Percentiles rank a stretch among this genome's conserved stretches.
Evolutionary conservation across 2,329 filamentous ascomycete genomes (phyloP).

Genomic region (Chaetomiaceae sp.): DNA sequence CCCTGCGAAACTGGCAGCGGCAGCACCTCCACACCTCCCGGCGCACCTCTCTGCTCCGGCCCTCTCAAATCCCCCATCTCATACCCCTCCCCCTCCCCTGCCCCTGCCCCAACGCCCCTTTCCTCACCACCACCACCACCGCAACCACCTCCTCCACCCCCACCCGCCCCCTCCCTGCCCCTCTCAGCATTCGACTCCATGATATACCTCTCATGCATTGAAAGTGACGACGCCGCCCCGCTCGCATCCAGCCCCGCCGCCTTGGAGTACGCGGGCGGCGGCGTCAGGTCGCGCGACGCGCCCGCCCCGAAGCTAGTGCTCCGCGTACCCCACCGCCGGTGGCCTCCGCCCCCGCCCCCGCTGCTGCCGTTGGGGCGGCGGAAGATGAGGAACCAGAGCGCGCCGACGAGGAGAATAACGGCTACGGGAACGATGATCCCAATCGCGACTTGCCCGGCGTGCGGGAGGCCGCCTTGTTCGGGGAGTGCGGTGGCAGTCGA

Average conservation of each 20-base stretch:
- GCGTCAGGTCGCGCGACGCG: not conserved
- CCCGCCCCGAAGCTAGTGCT: not conserved
- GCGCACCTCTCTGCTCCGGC: not conserved
- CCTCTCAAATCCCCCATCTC: conserved; percentile 2
- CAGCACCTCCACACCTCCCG: not conserved
- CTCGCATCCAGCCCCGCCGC: not conserved
- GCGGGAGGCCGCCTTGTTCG: conserved; percentile 8
- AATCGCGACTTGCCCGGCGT: conserved; percentile 15
- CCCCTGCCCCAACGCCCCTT: not conserved
- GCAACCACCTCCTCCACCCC: no score
- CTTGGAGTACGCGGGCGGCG: conserved; percentile 4
- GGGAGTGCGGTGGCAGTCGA: not conserved
- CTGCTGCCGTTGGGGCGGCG: conserved; percentile 1
- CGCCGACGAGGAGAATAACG: conserved; percentile 13
- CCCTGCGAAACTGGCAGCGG: no score
- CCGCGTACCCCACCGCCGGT: conserved; percentile 1
- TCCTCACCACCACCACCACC: not conserved
- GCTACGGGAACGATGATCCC: conserved; percentile 16
- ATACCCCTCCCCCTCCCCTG: not conserved
- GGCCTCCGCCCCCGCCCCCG: not conserved
- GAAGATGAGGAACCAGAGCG: conserved; percentile 18
- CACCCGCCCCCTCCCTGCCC: not conserved
- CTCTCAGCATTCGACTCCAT: not conserved
- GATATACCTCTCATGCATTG: conserved; percentile 1
- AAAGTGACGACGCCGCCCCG: not conserved